Base-by-base conservation (phyloP, 2,329 filamentous ascomycete species). In the Apiospora saccharicola region DNA sequence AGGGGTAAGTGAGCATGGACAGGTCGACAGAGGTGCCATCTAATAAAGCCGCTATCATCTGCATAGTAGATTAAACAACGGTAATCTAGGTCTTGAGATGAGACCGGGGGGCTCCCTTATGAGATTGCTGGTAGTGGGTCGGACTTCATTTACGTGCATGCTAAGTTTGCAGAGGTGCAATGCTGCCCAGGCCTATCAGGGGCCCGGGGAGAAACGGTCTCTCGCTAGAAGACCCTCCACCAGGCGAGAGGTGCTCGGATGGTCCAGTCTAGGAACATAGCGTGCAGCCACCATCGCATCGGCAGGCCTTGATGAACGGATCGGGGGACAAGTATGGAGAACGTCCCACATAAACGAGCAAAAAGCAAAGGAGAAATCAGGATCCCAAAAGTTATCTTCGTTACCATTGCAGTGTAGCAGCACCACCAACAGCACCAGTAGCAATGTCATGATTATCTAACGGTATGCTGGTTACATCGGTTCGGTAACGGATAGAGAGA, bases 131-230 rank as follows among this genome's bases (percentile, higher is more conserved):
- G 57, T 12, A 41, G 57, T 64, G 57, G 57, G 57, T 41, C 57
- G 57, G 3, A 24, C 34, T 64, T 64, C 34, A 64, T 64, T 64
- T 64, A 64, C 34, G n/a, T 41, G 57, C 57, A 64, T 64, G 51
- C 24, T 53, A 12, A 16, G 49, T 53, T 16, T 53, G 24, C 49
- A 14, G 26, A n/a, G 22, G n/a, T 53, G 26, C 49, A 26, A 26
- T 26, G 26, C 53, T 22, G 53, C 53, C 53, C 51, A 41, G 57
- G 53, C 53, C 53, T 30, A 37, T 61, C 22, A 37, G n/a, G 22
- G 53, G 53, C 53, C 53, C 53, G 53, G 53, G 30, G 53, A n/a
- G 30, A 61, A 61, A 61, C 53, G 53, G 57, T 64, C 57, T 64
- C 53, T n/a, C 34, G 34, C 34, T 64, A 10, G 53, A 16, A 61